A percentile compares a stretch with the other conserved stretches of the same genome.
These are phyloP conservation scores for Brassica nigra DNA, from an alignment of 345 rosid species.

Conservation along the genomic window DNA sequence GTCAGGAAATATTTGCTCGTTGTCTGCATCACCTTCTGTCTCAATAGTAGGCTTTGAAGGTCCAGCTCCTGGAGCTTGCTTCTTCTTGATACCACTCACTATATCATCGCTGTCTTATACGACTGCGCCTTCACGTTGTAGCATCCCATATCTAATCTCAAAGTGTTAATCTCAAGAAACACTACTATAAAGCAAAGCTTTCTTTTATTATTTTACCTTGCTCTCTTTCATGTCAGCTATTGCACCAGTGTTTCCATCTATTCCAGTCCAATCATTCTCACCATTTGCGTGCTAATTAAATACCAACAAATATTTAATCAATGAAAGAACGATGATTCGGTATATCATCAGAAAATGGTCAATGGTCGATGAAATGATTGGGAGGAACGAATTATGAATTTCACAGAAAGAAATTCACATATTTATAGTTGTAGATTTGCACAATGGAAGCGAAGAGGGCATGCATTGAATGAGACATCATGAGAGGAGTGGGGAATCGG, in stretches of 20 bases:
- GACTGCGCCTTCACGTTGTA: slow-evolving; percentile 95
- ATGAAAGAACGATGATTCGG: neutral
- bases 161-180: slow-evolving; percentile 29
- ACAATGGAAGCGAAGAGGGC: no score
- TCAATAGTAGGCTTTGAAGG: slow-evolving; percentile 75
- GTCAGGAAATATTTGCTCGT: slow-evolving; percentile 89
- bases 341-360: neutral
- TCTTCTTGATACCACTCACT: slow-evolving; percentile 96
- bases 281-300: slow-evolving; percentile 83
- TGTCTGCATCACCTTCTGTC: slow-evolving; percentile 91
- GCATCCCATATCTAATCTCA: slow-evolving; percentile 85
- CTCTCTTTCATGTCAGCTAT: slow-evolving; percentile 86
- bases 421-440: no score
- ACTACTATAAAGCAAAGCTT: neutral
- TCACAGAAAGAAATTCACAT: no score
- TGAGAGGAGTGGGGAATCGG: no score
- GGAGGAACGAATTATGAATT: no score
- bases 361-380: no score
- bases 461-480: no score
- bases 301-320: neutral
- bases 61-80: slow-evolving; percentile 77
- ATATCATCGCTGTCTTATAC: slow-evolving; percentile 94
- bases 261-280: slow-evolving; percentile 95
- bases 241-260: slow-evolving; percentile 90
- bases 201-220: slow-evolving; percentile 48